Conservation (phyloP, 1,284 basidiomycete species). For the Paramarasmius palmivorus region DNA sequence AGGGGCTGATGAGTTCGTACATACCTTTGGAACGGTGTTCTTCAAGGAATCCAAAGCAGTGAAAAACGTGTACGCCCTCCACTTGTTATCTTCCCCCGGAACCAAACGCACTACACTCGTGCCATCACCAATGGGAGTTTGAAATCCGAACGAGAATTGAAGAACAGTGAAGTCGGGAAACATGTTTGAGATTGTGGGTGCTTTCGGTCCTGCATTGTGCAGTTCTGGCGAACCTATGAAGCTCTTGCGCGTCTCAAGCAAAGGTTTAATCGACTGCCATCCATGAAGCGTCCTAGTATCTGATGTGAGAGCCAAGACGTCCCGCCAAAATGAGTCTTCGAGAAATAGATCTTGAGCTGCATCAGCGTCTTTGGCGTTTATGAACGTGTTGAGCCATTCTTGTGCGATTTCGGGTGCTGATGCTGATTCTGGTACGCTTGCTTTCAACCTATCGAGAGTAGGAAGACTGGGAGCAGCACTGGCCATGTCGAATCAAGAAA, state of each 20-base stretch:
- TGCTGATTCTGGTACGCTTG: conserved; percentile 7
- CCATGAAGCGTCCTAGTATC: conserved; percentile 57
- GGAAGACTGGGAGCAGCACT: not conserved
- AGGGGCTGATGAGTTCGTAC: not conserved
- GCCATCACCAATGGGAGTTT: conserved; percentile 43
- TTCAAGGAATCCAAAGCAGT: conserved; percentile 49
- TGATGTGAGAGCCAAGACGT: conserved; percentile 56
- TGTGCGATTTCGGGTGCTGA: conserved; percentile 9
- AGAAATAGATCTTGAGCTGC: conserved; percentile 29
- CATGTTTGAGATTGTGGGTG: conserved; percentile 22
- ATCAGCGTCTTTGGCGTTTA: conserved; percentile 15
- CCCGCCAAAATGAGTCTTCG: conserved; percentile 52
- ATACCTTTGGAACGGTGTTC: conserved; percentile 33
- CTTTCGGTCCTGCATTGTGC: conserved; percentile 27
- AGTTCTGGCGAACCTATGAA: conserved; percentile 19
- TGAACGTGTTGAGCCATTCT: conserved; percentile 24
- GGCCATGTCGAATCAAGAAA: too few species aligned
- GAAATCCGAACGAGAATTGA: conserved; percentile 50
- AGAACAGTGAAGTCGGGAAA: conserved; percentile 55
- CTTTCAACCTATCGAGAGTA: conserved; percentile 7
- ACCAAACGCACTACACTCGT: conserved; percentile 53
- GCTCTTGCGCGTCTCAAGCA: conserved; percentile 41
- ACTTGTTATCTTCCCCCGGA: conserved; percentile 38
- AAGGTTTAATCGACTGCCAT: conserved; percentile 30
- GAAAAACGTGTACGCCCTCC: conserved; percentile 47